These are phyloP conservation scores for Aspergillus thermomutatus DNA, from an alignment of 2,329 filamentous ascomycete genomes.

Conservation along the genomic window DNA sequence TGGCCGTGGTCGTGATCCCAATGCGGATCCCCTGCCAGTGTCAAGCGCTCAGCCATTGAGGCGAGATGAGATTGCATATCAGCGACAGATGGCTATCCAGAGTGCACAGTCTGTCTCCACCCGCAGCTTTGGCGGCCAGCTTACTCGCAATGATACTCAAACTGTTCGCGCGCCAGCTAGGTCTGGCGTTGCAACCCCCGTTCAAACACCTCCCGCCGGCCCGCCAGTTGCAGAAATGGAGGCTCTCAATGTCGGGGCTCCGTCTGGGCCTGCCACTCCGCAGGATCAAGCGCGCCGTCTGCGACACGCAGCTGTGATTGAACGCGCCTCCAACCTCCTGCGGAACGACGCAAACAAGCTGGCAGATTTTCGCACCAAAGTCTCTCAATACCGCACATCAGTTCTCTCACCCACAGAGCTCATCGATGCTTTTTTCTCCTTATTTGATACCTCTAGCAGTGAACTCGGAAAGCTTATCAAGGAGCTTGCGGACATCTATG, in stretches of 20 bases:
- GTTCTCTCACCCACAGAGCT: constrained; percentile 70
- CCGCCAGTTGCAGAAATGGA: constrained; percentile 44
- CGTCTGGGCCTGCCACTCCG: constrained; percentile 53
- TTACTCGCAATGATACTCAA: constrained; percentile 55
- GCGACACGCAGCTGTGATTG: constrained; percentile 79
- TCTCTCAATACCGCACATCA: constrained; percentile 73
- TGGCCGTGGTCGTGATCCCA: constrained; percentile 78
- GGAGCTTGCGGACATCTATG: constrained; percentile 89
- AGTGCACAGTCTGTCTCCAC: constrained; percentile 76
- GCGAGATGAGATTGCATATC: constrained; percentile 85
- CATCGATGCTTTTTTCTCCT: constrained; percentile 80
- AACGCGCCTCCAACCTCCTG: constrained; percentile 77
- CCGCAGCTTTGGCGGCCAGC: constrained; percentile 79
- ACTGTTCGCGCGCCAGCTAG: constrained; percentile 47
- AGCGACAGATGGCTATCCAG: constrained; percentile 87
- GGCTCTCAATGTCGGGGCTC: constrained; percentile 47
- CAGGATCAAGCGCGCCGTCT: constrained; percentile 78
- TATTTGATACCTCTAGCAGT: constrained; percentile 77
- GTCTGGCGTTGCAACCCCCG: constrained; percentile 25
- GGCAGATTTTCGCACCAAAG: constrained; percentile 69
- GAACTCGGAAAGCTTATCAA: constrained; percentile 86
- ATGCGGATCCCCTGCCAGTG: constrained; percentile 71
- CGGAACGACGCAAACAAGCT: constrained; percentile 74
- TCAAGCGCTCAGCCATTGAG: constrained; percentile 77
- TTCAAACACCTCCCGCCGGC: constrained; percentile 20